Conservation (phyloP, 2,329 filamentous ascomycete species). For the Verticillium dahliae region DNA sequence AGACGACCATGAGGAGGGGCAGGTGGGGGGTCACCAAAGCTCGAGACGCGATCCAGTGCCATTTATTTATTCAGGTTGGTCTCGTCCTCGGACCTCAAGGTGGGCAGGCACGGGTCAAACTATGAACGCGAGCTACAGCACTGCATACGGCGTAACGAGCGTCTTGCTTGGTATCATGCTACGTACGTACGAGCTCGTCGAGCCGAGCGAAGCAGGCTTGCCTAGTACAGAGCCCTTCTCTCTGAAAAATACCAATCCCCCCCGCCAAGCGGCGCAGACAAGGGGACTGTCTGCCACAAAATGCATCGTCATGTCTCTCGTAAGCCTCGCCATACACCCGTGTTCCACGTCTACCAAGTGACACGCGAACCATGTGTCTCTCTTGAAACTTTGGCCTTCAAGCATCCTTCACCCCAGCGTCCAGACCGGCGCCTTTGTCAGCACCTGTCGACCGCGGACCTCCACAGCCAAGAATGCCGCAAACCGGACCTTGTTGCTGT, state of each 20-base stretch:
- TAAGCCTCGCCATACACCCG: slow-evolving; percentile 2
- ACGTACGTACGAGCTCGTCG: background rate
- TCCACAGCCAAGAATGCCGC: slow-evolving; percentile 70
- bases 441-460: slow-evolving; percentile 67
- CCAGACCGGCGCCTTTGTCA: slow-evolving; percentile 73
- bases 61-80: background rate
- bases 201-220: background rate
- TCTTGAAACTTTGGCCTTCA: background rate
- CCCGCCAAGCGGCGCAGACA: background rate
- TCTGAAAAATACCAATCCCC: background rate
- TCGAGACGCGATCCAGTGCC: background rate
- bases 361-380: background rate
- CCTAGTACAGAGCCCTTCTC: background rate
- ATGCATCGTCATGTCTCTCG: background rate
- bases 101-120: no score
- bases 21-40: background rate
- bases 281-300: background rate
- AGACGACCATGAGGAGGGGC: background rate
- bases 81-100: no score
- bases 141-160: background rate
- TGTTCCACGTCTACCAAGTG: background rate
- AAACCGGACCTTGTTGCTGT: slow-evolving; percentile 58
- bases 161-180: background rate
- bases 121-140: background rate
- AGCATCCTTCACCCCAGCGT: slow-evolving; percentile 31